Conservation (phyloP, 164 flowering plant genomes). For the Cinnamomum micranthum region DNA sequence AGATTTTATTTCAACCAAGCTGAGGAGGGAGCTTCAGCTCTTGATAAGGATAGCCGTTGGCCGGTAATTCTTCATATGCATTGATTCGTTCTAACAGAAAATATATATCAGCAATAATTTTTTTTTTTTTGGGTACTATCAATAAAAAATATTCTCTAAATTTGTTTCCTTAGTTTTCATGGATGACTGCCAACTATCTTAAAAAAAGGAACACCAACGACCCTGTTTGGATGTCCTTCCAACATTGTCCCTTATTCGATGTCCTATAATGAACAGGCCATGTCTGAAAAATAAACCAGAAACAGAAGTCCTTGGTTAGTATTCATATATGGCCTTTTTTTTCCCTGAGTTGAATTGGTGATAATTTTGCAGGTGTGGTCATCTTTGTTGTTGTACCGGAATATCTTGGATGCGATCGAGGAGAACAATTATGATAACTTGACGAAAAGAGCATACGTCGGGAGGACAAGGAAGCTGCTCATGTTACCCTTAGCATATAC, state of each 20-base stretch:
- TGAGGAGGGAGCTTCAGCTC: slow-evolving; percentile 66
- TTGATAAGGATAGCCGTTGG: slow-evolving; percentile 69
- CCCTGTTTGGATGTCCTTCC: too few relatives aligned
- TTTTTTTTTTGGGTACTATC: too few relatives aligned
- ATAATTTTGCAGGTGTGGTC: slow-evolving; percentile 63
- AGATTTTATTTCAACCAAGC: slow-evolving; percentile 58
- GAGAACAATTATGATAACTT: slow-evolving; percentile 68
- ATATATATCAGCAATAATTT: too few relatives aligned
- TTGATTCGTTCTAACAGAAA: too few relatives aligned
- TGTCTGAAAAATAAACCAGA: too few relatives aligned
- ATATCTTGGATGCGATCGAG: slow-evolving; percentile 73
- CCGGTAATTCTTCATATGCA: slow-evolving; percentile 33
- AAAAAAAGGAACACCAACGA: too few relatives aligned
- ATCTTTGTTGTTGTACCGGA: slow-evolving; percentile 48
- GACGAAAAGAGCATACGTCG: slow-evolving; percentile 69
- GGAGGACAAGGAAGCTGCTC: slow-evolving; percentile 55
- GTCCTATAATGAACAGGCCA: too few relatives aligned
- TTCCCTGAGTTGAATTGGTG: not conserved
- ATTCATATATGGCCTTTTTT: not conserved
- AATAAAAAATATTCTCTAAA: too few relatives aligned
- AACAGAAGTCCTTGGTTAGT: not conserved
- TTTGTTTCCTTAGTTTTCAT: too few relatives aligned
- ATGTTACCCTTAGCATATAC: slow-evolving; percentile 58
- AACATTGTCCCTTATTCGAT: too few relatives aligned
- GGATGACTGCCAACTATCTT: too few relatives aligned